These are phyloP conservation scores for Ogataea degrootiae DNA, from an alignment of 805 yeast species.

Conservation along the genomic window DNA sequence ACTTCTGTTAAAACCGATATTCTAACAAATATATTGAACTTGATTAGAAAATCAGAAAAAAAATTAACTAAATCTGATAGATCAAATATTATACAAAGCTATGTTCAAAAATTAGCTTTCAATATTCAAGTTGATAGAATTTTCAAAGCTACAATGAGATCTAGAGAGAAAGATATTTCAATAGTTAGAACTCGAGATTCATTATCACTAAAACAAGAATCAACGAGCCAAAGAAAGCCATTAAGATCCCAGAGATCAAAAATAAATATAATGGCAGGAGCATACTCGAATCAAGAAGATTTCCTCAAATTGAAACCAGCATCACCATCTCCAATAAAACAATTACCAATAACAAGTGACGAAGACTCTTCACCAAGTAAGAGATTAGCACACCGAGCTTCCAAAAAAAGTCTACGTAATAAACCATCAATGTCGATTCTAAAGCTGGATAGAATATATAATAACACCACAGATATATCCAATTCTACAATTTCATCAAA, in stretches of 20 bases:
- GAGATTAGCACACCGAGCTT: too few relatives aligned
- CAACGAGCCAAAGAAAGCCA: slow-evolving; percentile 5
- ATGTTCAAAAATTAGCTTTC: slow-evolving; percentile 49
- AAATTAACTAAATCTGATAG: slow-evolving; percentile 36
- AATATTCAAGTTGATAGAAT: slow-evolving; percentile 64
- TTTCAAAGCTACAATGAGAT: slow-evolving; percentile 41
- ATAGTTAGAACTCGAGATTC: slow-evolving; percentile 1
- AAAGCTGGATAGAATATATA: slow-evolving; percentile 16
- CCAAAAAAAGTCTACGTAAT: slow-evolving; percentile 10
- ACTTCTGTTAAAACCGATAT: slow-evolving; percentile 35
- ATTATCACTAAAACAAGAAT: neutral
- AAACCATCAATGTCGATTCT: slow-evolving; percentile 24
- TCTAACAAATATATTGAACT: slow-evolving; percentile 29
- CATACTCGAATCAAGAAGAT: too few relatives aligned
- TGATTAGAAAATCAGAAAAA: slow-evolving; percentile 10
- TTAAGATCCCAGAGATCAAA: slow-evolving; percentile 15
- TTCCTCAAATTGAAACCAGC: neutral
- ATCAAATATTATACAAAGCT: slow-evolving; percentile 40
- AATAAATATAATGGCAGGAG: slow-evolving; percentile 1
- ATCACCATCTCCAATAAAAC: neutral
- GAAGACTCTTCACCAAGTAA: too few relatives aligned
- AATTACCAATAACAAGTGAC: slow-evolving; percentile 1
- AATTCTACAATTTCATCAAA: slow-evolving; percentile 14
- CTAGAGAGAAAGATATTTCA: slow-evolving; percentile 13
- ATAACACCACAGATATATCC: slow-evolving; percentile 8